Conservation (phyloP, 2,329 filamentous ascomycete genomes). For the Botrytis squamosa region DNA sequence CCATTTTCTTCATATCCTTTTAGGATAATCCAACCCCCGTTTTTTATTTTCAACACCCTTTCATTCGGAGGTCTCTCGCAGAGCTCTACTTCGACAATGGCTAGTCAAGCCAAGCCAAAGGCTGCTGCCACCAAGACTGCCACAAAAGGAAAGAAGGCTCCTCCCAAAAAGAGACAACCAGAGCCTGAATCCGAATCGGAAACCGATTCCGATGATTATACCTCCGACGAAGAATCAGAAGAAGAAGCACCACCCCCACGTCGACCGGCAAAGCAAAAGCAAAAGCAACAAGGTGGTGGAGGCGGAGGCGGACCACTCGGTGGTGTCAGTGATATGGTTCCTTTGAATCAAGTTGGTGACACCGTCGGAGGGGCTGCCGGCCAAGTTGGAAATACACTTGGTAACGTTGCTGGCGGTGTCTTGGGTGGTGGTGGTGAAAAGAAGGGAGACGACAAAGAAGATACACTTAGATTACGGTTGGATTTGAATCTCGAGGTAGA, state of each 20-base stretch:
- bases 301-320: conserved; percentile 18
- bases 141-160: conserved; percentile 16
- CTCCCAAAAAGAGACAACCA: conserved; percentile 11
- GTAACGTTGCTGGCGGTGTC: conserved; percentile 9
- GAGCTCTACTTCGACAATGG: conserved; percentile 6
- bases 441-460: conserved; percentile 41
- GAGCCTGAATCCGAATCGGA: conserved; percentile 12
- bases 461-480: conserved; percentile 63
- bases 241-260: conserved; percentile 20
- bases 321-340: conserved; percentile 20
- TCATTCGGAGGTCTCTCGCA: background rate
- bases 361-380: conserved; percentile 15
- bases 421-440: conserved; percentile 13
- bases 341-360: conserved; percentile 15
- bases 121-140: conserved; percentile 17
- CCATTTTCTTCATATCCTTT: background rate
- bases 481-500: conserved; percentile 78
- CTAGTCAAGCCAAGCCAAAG: conserved; percentile 17
- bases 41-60: background rate
- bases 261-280: conserved; percentile 15
- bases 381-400: conserved; percentile 16
- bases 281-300: conserved; percentile 10
- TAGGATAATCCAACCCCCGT: background rate
- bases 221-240: conserved; percentile 15
- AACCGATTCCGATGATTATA: conserved; percentile 20